Evolutionary conservation across 1,284 basidiomycete genomes (phyloP), one percentile per base, ranked within the genome.

Genomic region (Leccinum fuscescens): DNA sequence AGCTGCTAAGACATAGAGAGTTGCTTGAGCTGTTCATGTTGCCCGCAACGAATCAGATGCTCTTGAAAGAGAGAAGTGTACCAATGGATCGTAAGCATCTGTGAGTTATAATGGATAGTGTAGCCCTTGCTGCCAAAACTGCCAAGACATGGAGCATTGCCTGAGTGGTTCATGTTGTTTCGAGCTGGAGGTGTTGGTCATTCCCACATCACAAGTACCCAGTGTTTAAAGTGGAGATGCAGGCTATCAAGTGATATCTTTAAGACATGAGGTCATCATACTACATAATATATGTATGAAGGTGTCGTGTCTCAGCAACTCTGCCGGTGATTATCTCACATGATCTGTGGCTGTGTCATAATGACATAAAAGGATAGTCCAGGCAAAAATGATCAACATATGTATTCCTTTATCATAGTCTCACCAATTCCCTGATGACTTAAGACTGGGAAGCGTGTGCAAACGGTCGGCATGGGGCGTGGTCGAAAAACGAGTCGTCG

Each of bases 401-500:
- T 27, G 24, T 50, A 50, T 24, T 24, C 11, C 48, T 27, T 27
- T 50, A 50, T 50, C 24, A 50, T 50, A 27, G 11, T 24, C 24
- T 50, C 48, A 50, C 24, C 48, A 27, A 27, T 50, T 50, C 17
- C 48, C 48, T 50, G 48, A 49, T 49, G 48, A n/a, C n/a, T n/a
- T n/a, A n/a, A n/a, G n/a, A n/a, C n/a, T 22, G 22, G 22, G 22
- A 22, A 22, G 22, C 22, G 22, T 24, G 88, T 7, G 80, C 83
- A 66, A 85, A 86, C 12, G 86, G 80, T 55, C 82, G 77, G 31
- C 80, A 78, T 29, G 80, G 80, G 14, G 79, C 79, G 17, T 80
- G 75, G 3, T 90, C 92, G 66, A 87, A 81, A 52, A 83, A 77
- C 11, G 90, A 92, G 62, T 84, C 83, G 59, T 84, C 79, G 0